phyloP scores from a whole-genome alignment of 495 filamentous ascomycete genomes.

The Hypoxylon trugodes region DNA sequence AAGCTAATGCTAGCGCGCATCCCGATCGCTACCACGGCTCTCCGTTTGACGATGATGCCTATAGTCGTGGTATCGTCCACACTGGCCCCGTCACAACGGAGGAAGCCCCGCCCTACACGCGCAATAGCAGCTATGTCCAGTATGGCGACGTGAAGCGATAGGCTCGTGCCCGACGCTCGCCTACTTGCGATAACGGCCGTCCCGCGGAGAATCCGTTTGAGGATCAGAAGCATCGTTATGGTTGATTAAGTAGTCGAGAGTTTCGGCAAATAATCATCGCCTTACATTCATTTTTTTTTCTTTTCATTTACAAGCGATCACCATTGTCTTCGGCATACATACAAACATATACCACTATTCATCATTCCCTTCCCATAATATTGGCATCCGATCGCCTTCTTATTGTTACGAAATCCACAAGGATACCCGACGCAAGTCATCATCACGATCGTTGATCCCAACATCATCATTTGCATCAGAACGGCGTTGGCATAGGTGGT shows the following conservation, averaged over 20 bases:
- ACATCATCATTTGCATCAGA: background rate
- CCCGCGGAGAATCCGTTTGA: conserved; percentile 18
- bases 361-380: background rate
- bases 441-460: background rate
- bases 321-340: conserved; percentile 10
- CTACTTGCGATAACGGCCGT: background rate
- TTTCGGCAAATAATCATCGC: no score
- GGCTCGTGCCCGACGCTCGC: background rate
- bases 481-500: conserved; percentile 10
- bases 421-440: background rate
- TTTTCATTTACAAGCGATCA: conserved; percentile 9
- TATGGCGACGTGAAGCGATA: conserved; percentile 33
- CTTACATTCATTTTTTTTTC: conserved; percentile 2
- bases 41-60: conserved; percentile 29
- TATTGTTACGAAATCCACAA: conserved; percentile 3
- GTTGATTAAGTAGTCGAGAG: conserved; percentile 1
- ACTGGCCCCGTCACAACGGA: conserved; percentile 31
- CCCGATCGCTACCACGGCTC: conserved; percentile 29
- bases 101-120: conserved; percentile 33
- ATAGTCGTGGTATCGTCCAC: conserved; percentile 23
- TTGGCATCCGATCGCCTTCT: background rate
- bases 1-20: conserved; percentile 28
- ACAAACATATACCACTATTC: conserved; percentile 11
- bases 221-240: conserved; percentile 9
- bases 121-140: conserved; percentile 36